Evolutionary conservation across 192 early-diverging fungal species (phyloP).

Genomic region (Entomortierella chlamydospora): DNA sequence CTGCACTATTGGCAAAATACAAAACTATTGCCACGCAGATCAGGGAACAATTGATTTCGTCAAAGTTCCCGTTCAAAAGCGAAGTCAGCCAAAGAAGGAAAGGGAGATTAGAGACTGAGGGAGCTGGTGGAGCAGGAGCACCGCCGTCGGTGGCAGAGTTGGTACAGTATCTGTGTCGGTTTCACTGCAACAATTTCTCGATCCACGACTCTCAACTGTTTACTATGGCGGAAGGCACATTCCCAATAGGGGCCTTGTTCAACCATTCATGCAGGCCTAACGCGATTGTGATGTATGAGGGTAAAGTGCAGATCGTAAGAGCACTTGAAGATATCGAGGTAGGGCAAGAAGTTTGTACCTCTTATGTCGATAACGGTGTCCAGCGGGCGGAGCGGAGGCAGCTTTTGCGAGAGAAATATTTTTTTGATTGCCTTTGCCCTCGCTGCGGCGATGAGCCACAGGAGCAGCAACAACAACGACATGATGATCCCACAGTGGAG

Average conservation of each 20-base stretch:
- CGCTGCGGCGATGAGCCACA: slow-evolving; percentile 39
- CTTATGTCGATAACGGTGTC: slow-evolving; percentile 70
- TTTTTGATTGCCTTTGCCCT: slow-evolving; percentile 61
- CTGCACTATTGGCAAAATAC: slow-evolving; percentile 33
- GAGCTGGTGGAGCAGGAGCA: not conserved
- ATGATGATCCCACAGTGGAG: not conserved
- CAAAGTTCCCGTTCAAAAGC: slow-evolving; percentile 46
- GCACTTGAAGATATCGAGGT: slow-evolving; percentile 63
- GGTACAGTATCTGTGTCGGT: slow-evolving; percentile 64
- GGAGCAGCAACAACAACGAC: not conserved
- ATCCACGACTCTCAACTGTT: slow-evolving; percentile 72
- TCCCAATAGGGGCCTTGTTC: slow-evolving; percentile 70
- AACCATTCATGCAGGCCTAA: slow-evolving; percentile 80
- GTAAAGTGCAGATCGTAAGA: slow-evolving; percentile 59
- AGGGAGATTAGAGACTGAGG: not conserved
- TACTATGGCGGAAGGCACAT: slow-evolving; percentile 70
- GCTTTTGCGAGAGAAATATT: slow-evolving; percentile 60
- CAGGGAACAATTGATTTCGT: slow-evolving; percentile 33
- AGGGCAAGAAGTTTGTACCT: slow-evolving; percentile 65
- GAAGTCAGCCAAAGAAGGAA: not conserved
- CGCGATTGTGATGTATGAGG: slow-evolving; percentile 66
- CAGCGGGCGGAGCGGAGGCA: slow-evolving; percentile 47
- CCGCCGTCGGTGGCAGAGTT: slow-evolving; percentile 49
- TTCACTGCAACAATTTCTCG: slow-evolving; percentile 75
- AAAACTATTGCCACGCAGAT: slow-evolving; percentile 34